Base-by-base conservation (phyloP, 2,329 filamentous ascomycete species). In the Botrytis aclada region DNA sequence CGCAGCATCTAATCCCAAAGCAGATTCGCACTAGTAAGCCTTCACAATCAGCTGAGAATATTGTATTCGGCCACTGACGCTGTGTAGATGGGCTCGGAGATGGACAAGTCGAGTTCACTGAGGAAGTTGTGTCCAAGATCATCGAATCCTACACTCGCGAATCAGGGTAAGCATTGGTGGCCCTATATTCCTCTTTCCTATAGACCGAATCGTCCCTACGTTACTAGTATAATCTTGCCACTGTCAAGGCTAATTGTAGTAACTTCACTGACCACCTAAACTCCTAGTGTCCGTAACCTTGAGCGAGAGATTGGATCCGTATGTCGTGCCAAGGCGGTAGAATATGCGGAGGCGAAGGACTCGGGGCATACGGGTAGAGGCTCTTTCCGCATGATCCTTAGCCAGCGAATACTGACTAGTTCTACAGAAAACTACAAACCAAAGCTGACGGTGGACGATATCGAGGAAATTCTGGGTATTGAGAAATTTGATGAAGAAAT, bases 101-200 rank as follows among this genome's bases (percentile, higher is more conserved):
- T 39, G 90, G 91, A 64, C 92, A 97, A 78, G 88, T 99, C 66
- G 83, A 86, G 54, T 90, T 99, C 75, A 89, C 89, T 61, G 90
- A 93, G 74, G 92, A 95, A 45, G 95, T 98, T 4, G 88, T 99
- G 72, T 94, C 95, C 82, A 97, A 97, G 82, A 94, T 98, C 77
- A 98, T 98, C 78, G 96, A 96, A 79, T 92, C 92, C 41, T 99
- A 99, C 85, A 99, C 96, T 58, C 94, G 95, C 75, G 96, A 99
- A 83, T 93, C 95, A 70, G 70, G 70, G 70, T 72, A 60, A 69
- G 70, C 56, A 67, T 72, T 60, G 25, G 41, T 16, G 25, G 32
- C 70, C 70, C 25, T 72, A 45, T 47, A 18, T 18, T 41, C n/a
- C 34, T 32, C 34, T 54, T 54, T 25, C 18, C 34, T 56, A 41